phyloP scores from a whole-genome alignment of 257 asterid genomes.

The Orobanche coerulescens region DNA sequence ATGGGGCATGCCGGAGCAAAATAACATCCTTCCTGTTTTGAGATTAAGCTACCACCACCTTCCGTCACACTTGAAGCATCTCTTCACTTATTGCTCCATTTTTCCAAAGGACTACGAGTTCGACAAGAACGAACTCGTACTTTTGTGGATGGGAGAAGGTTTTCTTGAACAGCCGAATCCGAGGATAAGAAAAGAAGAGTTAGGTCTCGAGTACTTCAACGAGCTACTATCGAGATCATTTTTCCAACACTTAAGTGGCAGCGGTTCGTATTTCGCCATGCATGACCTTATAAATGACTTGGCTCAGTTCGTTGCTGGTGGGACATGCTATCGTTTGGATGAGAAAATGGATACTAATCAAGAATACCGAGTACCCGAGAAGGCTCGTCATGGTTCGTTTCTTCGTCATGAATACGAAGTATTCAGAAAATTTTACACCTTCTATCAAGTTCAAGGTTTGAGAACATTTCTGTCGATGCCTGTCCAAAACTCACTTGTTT shows the following conservation, averaged over 20 bases:
- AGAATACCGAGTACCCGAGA: slow-evolving; percentile 23
- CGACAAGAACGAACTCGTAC: slow-evolving; percentile 42
- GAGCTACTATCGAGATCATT: slow-evolving; percentile 47
- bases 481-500: slow-evolving; percentile 35
- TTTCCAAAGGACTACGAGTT: slow-evolving; percentile 63
- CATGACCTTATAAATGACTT: slow-evolving; percentile 55
- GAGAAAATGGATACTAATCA: slow-evolving; percentile 39
- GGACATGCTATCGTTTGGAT: slow-evolving; percentile 41
- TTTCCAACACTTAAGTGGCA: slow-evolving; percentile 36
- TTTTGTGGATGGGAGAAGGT: slow-evolving; percentile 61
- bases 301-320: slow-evolving; percentile 51
- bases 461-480: slow-evolving; percentile 62
- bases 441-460: slow-evolving; percentile 31
- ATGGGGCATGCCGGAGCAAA: slow-evolving; percentile 43
- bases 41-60: slow-evolving; percentile 55
- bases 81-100: slow-evolving; percentile 55
- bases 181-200: slow-evolving; percentile 32
- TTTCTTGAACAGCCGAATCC: slow-evolving; percentile 33
- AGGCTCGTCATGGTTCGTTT: slow-evolving; percentile 42
- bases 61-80: slow-evolving; percentile 53
- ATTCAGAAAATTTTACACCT: slow-evolving; percentile 30
- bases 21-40: slow-evolving; percentile 40
- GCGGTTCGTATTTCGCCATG: slow-evolving; percentile 39
- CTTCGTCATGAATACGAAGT: slow-evolving; percentile 33
- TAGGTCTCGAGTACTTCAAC: slow-evolving; percentile 42